These are phyloP conservation scores for Sphaceloma murrayae DNA, from an alignment of 2,329 filamentous ascomycete genomes.

Conservation along the genomic window DNA sequence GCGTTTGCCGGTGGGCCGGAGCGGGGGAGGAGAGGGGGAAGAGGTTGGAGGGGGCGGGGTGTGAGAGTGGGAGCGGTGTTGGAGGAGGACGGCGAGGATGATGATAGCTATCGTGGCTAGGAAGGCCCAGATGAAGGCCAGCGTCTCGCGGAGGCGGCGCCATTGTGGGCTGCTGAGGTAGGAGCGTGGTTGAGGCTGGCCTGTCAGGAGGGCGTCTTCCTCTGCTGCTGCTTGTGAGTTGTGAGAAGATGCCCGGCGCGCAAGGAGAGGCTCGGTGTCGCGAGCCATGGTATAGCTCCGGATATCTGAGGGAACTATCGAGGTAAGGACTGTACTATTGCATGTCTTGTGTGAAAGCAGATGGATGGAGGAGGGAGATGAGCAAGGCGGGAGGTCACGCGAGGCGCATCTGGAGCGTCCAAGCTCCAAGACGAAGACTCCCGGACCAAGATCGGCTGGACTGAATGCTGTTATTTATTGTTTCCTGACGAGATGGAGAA, in stretches of 20 bases:
- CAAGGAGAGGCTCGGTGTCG: constrained; percentile 44
- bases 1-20: constrained; percentile 52
- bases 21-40: background rate
- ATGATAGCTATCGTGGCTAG: constrained; percentile 70
- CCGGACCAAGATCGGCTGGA: no score
- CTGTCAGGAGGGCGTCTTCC: constrained; percentile 53
- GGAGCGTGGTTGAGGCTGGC: constrained; percentile 34
- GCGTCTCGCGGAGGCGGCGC: constrained; percentile 60
- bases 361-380: background rate
- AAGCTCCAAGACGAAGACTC: no score
- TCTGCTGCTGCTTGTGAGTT: constrained; percentile 44
- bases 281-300: constrained; percentile 31
- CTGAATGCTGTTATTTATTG: no score
- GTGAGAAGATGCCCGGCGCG: constrained; percentile 47
- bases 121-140: constrained; percentile 73
- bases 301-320: constrained; percentile 11
- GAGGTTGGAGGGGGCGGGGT: background rate
- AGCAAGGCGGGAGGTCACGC: no score
- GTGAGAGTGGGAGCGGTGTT: constrained; percentile 48
- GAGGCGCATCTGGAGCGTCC: no score
- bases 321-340: background rate
- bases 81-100: constrained; percentile 70
- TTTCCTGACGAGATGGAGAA: no score
- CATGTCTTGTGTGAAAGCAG: constrained; percentile 3
- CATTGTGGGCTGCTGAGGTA: constrained; percentile 34